Evolutionary conservation across 495 filamentous ascomycete species (phyloP), one percentile per base, ranked within the genome.

Genomic region (Amphirosellinia nigrospora): DNA sequence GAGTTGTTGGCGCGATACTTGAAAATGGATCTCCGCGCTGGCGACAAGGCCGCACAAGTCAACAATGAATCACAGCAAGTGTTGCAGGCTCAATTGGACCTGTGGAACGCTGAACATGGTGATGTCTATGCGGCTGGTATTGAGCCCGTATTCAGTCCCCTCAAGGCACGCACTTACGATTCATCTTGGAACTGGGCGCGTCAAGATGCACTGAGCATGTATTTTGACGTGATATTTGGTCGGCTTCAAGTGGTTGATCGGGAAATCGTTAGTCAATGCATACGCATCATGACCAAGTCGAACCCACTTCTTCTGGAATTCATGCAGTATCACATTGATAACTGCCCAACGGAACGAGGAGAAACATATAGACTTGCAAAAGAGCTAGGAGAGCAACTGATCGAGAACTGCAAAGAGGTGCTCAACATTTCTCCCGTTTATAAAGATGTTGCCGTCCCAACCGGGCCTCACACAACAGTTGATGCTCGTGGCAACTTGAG

Each of bases 241-340:
- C 89, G 96, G 56, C 87, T 99, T 28, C 89, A 93, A 83, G 93
- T 90, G 28, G 92, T 99, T 15, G 96, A 99, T 74, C 92, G 96
- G 61, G 96, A 99, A 80, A 99, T 98, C 77, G 96, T 99, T 74
- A 97, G 94, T 79, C 94, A 92, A 75, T 98, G 96, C 81, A 99
- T 99, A 77, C 92, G 92, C 68, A 94, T 99, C 82, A 99, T 99
- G 96, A 99, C 98, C 84, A 92, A 95, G 34, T 97, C 96, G 30
- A 99, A 97, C 75, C 96, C 96, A 2, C 88, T 91, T 23, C 89
- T 99, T 11, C 87, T 99, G 55, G 95, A 99, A 72, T 98, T 98
- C 82, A 99, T 99, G 96, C 96, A 98, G 74, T 98, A 99, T 73
- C 96, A 99, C 84, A 98, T 99, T 79, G 96, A 99, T 76, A 94